Conservation (phyloP, 2,329 filamentous ascomycete species). For the Coniella vitis region DNA sequence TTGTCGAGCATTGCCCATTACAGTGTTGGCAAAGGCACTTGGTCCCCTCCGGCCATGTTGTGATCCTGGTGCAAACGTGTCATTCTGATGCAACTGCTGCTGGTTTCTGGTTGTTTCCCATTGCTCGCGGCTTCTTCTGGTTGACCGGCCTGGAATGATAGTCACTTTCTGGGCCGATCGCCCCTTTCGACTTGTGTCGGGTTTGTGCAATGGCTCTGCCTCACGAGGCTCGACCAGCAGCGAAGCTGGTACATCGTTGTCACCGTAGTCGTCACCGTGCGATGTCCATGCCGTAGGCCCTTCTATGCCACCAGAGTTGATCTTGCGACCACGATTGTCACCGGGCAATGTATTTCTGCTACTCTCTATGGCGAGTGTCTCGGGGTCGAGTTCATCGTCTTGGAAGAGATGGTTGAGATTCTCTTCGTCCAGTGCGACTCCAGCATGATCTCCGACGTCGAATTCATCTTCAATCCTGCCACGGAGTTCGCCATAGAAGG, state of each 20-base stretch:
- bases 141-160: constrained; percentile 34
- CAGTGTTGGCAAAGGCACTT: constrained; percentile 21
- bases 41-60: constrained; percentile 22
- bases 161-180: constrained; percentile 19
- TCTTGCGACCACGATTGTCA: constrained; percentile 4
- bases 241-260: constrained; percentile 59
- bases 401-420: constrained; percentile 46
- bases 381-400: constrained; percentile 41
- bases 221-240: constrained; percentile 51
- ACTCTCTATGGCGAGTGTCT: constrained; percentile 36
- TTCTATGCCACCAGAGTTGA: not conserved
- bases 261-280: constrained; percentile 44
- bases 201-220: constrained; percentile 16
- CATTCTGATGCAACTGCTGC: constrained; percentile 41
- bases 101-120: constrained; percentile 50
- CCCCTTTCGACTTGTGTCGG: constrained; percentile 19
- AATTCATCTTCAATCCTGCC: constrained; percentile 28
- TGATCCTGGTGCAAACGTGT: constrained; percentile 19
- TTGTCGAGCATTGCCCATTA: constrained; percentile 47
- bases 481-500: constrained; percentile 45
- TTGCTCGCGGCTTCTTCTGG: constrained; percentile 38
- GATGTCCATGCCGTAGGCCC: constrained; percentile 20
- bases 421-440: constrained; percentile 43
- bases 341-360: constrained; percentile 33
- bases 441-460: constrained; percentile 36